Evolutionary conservation across 2,329 filamentous ascomycete species (phyloP).

Genomic region (Alternaria sp.): DNA sequence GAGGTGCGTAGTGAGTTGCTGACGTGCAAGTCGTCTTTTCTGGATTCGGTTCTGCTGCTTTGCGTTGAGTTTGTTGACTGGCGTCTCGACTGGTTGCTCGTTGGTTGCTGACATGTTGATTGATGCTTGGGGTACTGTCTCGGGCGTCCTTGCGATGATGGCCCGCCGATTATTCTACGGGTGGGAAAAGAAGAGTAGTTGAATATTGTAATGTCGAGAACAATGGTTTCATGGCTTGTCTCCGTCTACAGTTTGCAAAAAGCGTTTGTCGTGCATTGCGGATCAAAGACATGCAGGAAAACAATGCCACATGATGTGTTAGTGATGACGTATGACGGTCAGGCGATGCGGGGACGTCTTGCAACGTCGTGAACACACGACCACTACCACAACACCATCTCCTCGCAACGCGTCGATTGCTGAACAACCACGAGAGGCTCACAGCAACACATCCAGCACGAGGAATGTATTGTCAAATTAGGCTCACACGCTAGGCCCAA

Average conservation of each 20-base stretch:
- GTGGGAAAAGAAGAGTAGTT: background rate
- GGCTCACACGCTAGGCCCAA: background rate
- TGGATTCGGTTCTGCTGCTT: slow-evolving; percentile 8
- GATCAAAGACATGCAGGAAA: background rate
- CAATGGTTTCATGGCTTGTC: too few species aligned
- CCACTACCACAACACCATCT: slow-evolving; percentile 1
- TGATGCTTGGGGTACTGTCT: background rate
- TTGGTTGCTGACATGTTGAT: slow-evolving; percentile 1
- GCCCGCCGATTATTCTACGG: background rate
- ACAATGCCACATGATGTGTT: background rate
- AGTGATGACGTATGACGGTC: slow-evolving; percentile 2
- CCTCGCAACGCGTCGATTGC: background rate
- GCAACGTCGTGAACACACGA: background rate
- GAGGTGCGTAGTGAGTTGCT: background rate
- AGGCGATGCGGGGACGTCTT: slow-evolving; percentile 6
- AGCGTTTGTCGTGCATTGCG: background rate
- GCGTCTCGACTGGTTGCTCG: background rate
- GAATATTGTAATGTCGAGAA: too few species aligned
- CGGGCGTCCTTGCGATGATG: background rate
- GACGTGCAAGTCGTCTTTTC: slow-evolving; percentile 8
- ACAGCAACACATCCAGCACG: background rate
- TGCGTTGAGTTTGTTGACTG: background rate
- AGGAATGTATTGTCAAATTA: background rate
- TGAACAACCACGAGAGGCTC: background rate
- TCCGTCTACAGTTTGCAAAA: background rate